phyloP scores from a whole-genome alignment of 1,139 yeast species.

The Lodderomyces margitis region DNA sequence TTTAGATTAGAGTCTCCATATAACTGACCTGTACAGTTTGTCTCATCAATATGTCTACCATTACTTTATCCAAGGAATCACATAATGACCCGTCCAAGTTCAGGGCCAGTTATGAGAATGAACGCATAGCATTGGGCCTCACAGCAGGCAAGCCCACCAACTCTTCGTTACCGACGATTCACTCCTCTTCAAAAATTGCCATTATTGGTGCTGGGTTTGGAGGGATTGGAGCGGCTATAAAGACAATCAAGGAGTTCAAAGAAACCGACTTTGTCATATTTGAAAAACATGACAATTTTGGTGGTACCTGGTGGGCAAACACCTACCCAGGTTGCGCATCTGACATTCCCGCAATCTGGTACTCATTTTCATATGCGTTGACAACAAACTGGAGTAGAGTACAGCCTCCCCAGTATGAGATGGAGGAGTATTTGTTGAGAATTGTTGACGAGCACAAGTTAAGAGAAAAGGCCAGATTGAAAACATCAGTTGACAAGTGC shows the following conservation, averaged over 20 bases:
- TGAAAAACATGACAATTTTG: constrained; percentile 45
- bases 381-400: constrained; percentile 44
- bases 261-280: constrained; percentile 37
- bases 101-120: constrained; percentile 24
- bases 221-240: constrained; percentile 39
- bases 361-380: constrained; percentile 40
- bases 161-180: constrained; percentile 21
- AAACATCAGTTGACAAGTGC: constrained; percentile 28
- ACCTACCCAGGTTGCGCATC: constrained; percentile 56
- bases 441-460: constrained; percentile 39
- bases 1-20: background rate
- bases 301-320: constrained; percentile 57
- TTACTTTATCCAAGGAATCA: constrained; percentile 31
- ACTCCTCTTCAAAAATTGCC: constrained; percentile 30
- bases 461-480: constrained; percentile 30
- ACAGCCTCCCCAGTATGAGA: constrained; percentile 49
- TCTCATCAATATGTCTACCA: constrained; percentile 19
- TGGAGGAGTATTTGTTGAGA: constrained; percentile 44
- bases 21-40: background rate
- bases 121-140: background rate
- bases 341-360: constrained; percentile 52
- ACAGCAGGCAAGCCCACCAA: constrained; percentile 9
- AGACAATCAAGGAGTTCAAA: constrained; percentile 28
- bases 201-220: constrained; percentile 52
- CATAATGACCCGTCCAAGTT: constrained; percentile 33